These are phyloP conservation scores for Fusarium devonianum DNA, from an alignment of 2,329 filamentous ascomycete species.

Conservation along the genomic window DNA sequence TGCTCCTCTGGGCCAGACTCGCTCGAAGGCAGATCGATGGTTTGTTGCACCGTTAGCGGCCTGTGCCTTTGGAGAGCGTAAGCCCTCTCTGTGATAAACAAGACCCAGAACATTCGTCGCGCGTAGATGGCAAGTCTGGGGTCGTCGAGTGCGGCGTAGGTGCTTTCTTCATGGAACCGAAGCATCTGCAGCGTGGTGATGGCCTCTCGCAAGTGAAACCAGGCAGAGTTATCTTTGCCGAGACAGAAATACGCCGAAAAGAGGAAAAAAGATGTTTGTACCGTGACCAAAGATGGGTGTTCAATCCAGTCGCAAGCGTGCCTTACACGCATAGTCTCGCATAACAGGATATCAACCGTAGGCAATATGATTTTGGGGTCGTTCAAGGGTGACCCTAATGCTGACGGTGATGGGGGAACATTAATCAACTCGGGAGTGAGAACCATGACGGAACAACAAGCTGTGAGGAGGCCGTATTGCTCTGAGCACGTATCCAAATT, in stretches of 20 bases:
- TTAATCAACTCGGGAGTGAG: conserved; percentile 40
- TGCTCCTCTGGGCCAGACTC: conserved; percentile 31
- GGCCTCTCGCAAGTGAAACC: conserved; percentile 44
- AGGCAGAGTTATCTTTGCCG: conserved; percentile 45
- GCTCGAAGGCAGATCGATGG: conserved; percentile 33
- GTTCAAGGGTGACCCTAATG: background rate
- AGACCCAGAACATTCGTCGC: conserved; percentile 41
- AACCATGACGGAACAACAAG: conserved; percentile 43
- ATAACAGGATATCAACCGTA: conserved; percentile 36
- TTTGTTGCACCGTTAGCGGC: conserved; percentile 38
- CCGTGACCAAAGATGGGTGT: conserved; percentile 37
- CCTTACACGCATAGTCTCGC: conserved; percentile 41
- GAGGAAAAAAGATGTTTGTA: conserved; percentile 46
- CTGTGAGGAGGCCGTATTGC: conserved; percentile 39
- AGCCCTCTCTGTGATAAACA: conserved; percentile 46
- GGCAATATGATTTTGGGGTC: conserved; percentile 20
- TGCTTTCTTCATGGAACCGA: conserved; percentile 41
- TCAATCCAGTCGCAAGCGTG: conserved; percentile 37
- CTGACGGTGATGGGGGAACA: background rate
- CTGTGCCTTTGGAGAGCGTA: conserved; percentile 45
- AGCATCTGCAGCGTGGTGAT: conserved; percentile 42
- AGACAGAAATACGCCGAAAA: conserved; percentile 43
- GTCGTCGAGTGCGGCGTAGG: conserved; percentile 26
- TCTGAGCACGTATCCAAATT: conserved; percentile 14
- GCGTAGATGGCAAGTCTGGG: conserved; percentile 22